A percentile compares a stretch with the other conserved stretches of the same genome.
Conservation (phyloP, 345 rosid genomes). For the Mercurialis annua region DNA sequence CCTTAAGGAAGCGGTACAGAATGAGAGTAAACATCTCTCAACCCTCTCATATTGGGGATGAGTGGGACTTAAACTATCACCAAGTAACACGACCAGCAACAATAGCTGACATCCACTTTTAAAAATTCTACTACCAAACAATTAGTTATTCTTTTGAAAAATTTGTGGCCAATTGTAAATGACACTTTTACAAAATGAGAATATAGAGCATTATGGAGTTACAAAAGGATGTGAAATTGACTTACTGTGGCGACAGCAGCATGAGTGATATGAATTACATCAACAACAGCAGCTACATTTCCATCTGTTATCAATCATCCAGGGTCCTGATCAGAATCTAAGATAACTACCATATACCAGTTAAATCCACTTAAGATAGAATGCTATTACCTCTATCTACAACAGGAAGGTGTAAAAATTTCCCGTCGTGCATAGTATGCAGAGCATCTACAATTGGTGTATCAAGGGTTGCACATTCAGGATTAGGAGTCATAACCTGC, state of each 20-base stretch:
- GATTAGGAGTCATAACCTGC: slow-evolving; percentile 96
- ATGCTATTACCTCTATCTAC: slow-evolving; percentile 59
- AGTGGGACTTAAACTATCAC: not conserved
- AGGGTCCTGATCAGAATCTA: slow-evolving; percentile 11
- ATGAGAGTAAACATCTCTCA: not conserved
- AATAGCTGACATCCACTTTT: not conserved
- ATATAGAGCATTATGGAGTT: not conserved
- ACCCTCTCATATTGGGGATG: not conserved
- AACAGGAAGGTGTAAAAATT: slow-evolving; percentile 97
- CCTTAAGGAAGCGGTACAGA: not conserved
- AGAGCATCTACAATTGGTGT: slow-evolving; percentile 95
- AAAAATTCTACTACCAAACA: not conserved
- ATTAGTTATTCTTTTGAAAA: not conserved
- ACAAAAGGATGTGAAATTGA: slow-evolving; percentile 17
- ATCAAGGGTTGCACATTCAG: slow-evolving; percentile 83
- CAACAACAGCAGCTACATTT: slow-evolving; percentile 71
- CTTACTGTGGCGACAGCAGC: slow-evolving; percentile 97
- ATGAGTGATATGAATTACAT: slow-evolving; percentile 85
- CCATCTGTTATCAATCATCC: slow-evolving; percentile 59
- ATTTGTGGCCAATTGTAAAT: not conserved
- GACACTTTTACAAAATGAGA: not conserved
- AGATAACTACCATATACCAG: slow-evolving; percentile 4
- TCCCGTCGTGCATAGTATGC: slow-evolving; percentile 93
- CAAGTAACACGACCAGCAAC: not conserved
- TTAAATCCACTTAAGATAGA: slow-evolving; percentile 1